Evolutionary conservation across 345 rosid species (phyloP), one percentile per base, ranked within the genome.

Genomic region (Orychophragmus violaceus): DNA sequence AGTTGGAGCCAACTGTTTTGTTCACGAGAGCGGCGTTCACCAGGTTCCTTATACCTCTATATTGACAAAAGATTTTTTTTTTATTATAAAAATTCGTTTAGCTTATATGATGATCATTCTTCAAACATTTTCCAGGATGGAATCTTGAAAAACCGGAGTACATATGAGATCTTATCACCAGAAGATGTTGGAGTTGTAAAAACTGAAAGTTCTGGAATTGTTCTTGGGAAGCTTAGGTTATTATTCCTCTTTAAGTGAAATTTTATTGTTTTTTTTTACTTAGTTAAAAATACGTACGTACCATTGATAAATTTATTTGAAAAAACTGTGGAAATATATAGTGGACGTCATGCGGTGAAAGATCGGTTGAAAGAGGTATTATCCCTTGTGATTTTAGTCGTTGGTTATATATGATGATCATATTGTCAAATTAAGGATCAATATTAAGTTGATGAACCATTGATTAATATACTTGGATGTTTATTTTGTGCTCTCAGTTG

Each of bases 291-390:
- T 32, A 32, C 3, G 36, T 32, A 32, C 8, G 36, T 32, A 32
- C 36, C 36, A 8, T 32, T 32, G 36, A 7, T 32, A 7, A 6
- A 8, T 18, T 44, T 9, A 22, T 1, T 35, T 21, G 11, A 16
- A 33, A 17, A 14, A 59, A 35, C 5, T n/a, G 6, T 33, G 4
- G 5, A 22, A 30, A 41, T 51, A 33, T 77, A 54, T 58, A 93
- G 98, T 66, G 97, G 98, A 14, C 98, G 96, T 7, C 96, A 90
- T 65, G 98, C 91, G 48, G 69, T 93, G 70, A 87, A 66, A 60
- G 85, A 76, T 75, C 85, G 86, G 50, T 71, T 93, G 25, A 74
- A 66, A 49, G 94, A 87, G 96, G 50, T 44, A 44, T 44, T 44
- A 44, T 44, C 8, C 1, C 50, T 44, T 17, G 23, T 44, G 23